A percentile compares a stretch with the other conserved stretches of the same genome.
These are phyloP conservation scores for Bidens hawaiensis DNA, from an alignment of 140 eudicot genomes.

Conservation along the genomic window DNA sequence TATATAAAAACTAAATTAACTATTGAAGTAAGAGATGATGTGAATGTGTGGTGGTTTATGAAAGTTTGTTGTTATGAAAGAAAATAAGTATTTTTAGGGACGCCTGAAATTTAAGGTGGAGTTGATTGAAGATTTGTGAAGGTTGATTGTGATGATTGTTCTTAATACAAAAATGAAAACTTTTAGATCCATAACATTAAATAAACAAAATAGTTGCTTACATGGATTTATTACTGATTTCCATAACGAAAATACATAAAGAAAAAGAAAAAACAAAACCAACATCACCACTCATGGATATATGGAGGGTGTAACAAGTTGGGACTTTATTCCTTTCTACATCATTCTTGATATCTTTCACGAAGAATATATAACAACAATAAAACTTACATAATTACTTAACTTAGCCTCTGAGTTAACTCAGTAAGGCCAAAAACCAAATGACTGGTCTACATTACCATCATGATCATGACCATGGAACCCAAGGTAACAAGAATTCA, in stretches of 20 bases:
- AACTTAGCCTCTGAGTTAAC: conserved; percentile 28
- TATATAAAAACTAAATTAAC: no score
- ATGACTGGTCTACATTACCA: conserved; percentile 26
- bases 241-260: conserved; percentile 6
- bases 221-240: neutral
- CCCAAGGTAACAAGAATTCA: conserved; percentile 45
- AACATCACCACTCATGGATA: conserved; percentile 22
- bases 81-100: no score
- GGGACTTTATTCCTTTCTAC: conserved; percentile 30
- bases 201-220: neutral
- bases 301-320: conserved; percentile 26
- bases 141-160: no score
- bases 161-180: no score
- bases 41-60: no score
- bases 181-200: neutral
- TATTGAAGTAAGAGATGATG: no score
- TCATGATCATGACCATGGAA: conserved; percentile 47
- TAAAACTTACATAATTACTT: conserved; percentile 4
- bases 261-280: neutral
- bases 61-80: no score
- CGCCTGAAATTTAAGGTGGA: no score
- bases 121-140: no score
- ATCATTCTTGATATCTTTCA: conserved; percentile 11
- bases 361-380: conserved; percentile 8
- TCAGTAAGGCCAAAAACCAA: conserved; percentile 65